phyloP scores from a whole-genome alignment of 805 yeast genomes.

The Starmera pachycereana region DNA sequence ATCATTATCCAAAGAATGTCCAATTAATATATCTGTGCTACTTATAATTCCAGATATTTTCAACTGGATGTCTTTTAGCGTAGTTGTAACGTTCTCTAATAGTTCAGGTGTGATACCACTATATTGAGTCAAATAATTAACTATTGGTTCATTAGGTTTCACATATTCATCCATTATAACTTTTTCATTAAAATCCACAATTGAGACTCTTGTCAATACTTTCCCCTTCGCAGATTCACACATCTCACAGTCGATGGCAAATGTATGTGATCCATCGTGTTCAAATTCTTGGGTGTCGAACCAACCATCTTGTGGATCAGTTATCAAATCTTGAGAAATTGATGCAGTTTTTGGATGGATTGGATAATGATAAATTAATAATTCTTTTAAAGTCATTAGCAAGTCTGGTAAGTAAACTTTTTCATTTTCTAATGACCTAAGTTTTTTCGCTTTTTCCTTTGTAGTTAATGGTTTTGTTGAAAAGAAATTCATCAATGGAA shows the following conservation, averaged over 20 bases:
- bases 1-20: constrained; percentile 87
- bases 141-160: constrained; percentile 63
- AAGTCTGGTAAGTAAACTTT: constrained; percentile 42
- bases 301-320: constrained; percentile 29
- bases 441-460: constrained; percentile 37
- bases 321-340: constrained; percentile 3
- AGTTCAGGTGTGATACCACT: constrained; percentile 80
- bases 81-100: constrained; percentile 51
- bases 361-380: constrained; percentile 47
- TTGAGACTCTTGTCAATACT: constrained; percentile 68
- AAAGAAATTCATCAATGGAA: constrained; percentile 45
- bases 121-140: constrained; percentile 71
- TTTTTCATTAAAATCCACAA: constrained; percentile 52
- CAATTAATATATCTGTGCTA: constrained; percentile 58
- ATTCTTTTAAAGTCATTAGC: constrained; percentile 35
- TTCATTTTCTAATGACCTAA: constrained; percentile 17
- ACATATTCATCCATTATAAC: constrained; percentile 66
- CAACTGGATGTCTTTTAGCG: constrained; percentile 57
- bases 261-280: constrained; percentile 52
- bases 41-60: constrained; percentile 38
- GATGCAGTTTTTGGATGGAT: constrained; percentile 34
- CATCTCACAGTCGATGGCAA: constrained; percentile 93
- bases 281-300: constrained; percentile 41
- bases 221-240: constrained; percentile 53
- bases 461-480: constrained; percentile 46